Evolutionary conservation across 2,329 filamentous ascomycete species (phyloP).

Genomic region (Stagonosporopsis cucurbitacearum): DNA sequence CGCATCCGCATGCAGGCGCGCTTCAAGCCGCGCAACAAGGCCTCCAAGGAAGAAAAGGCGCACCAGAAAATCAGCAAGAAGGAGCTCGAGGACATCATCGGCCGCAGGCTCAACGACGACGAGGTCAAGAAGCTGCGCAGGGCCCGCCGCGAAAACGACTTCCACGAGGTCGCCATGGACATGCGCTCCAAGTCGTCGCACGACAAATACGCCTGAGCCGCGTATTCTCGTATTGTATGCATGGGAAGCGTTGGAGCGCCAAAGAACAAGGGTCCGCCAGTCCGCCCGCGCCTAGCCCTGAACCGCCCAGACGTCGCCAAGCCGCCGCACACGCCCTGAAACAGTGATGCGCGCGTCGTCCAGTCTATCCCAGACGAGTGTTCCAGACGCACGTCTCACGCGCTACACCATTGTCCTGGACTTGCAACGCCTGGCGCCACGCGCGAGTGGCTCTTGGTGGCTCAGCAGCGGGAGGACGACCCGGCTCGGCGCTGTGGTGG

Average conservation of each 20-base stretch:
- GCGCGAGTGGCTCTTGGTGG: background rate
- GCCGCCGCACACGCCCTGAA: background rate
- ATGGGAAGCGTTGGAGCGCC: background rate
- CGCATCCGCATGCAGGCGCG: conserved; percentile 92
- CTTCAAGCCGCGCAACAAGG: conserved; percentile 85
- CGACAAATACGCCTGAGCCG: conserved; percentile 43
- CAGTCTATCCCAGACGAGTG: background rate
- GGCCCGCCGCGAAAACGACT: conserved; percentile 84
- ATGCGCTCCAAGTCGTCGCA: conserved; percentile 89
- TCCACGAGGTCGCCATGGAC: conserved; percentile 84
- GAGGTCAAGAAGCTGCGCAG: conserved; percentile 85
- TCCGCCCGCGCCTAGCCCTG: background rate
- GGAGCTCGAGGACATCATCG: conserved; percentile 83
- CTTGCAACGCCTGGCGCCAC: background rate
- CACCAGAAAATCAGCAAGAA: conserved; percentile 83
- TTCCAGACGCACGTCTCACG: background rate
- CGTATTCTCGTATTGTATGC: background rate
- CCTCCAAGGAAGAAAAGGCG: conserved; percentile 81
- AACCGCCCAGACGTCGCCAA: conserved; percentile 17
- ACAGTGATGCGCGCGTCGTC: background rate
- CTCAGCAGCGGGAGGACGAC: background rate
- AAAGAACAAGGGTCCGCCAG: background rate
- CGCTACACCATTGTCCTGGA: background rate
- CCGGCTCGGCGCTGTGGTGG: background rate
- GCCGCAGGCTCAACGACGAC: conserved; percentile 77